Base-by-base conservation (phyloP, 1,284 basidiomycete genomes). In the Takashimella tepidaria region DNA sequence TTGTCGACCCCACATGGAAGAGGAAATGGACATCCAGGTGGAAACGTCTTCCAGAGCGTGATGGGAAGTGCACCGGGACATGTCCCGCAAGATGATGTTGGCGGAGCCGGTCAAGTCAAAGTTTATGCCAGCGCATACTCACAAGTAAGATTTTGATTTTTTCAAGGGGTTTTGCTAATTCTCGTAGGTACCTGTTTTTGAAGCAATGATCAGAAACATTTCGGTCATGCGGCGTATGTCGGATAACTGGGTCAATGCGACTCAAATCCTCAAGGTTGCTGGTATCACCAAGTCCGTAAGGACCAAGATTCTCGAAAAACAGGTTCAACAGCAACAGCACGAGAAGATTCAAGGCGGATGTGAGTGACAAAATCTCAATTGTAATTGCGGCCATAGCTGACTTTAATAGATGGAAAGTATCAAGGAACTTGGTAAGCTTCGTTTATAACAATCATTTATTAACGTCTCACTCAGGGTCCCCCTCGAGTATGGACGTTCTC, bases 341-440 rank as follows among this genome's bases (percentile, higher is more conserved):
- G 95, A 99, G 76, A 98, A 98, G 75, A 92, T 99, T 11, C 96
- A 99, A 74, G 96, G 96, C 47, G 96, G 96, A 41, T 98, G 72
- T 74, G 56, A 69, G 73, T 73, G 11, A n/a, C n/a, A n/a, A n/a
- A n/a, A n/a, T n/a, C n/a, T n/a, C n/a, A n/a, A n/a, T n/a, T n/a
- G n/a, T n/a, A n/a, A n/a, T n/a, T n/a, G n/a, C n/a, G n/a, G n/a
- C n/a, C n/a, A n/a, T 44, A 19, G 42, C 47, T 51, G 24, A 51
- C 46, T 16, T 20, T 47, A 8, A 12, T 37, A 75, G 73, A 98
- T 70, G 96, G 96, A 43, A 97, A 97, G 78, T 99, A 98, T 74
- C 96, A 99, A 75, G 96, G 96, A 57, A 98, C 96, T 49, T 99
- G 96, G 95, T 92, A 65, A 71, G 79, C 69, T 40, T 12, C 54